Evolutionary conservation across 2,329 filamentous ascomycete genomes (phyloP).

Genomic region (Septoria petroselini): DNA sequence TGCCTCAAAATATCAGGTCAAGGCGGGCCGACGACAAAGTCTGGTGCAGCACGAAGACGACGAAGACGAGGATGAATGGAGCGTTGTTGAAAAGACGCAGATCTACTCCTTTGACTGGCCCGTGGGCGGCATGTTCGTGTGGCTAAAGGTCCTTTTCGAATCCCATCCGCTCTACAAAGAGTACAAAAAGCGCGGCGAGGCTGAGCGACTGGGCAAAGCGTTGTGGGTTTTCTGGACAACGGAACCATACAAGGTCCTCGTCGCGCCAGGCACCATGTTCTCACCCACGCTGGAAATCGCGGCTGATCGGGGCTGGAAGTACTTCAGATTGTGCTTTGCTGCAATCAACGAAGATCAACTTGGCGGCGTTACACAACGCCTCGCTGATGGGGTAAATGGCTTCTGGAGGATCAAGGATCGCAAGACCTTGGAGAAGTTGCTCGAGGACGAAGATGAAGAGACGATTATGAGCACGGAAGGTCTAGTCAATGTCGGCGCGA

Average conservation of each 20-base stretch:
- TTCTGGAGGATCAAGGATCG: constrained; percentile 76
- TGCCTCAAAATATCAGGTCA: constrained; percentile 62
- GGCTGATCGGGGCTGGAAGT: constrained; percentile 63
- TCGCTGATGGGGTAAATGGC: constrained; percentile 64
- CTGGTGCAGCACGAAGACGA: constrained; percentile 30
- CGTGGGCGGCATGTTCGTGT: constrained; percentile 87
- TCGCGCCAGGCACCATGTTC: constrained; percentile 71
- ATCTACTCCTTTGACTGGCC: constrained; percentile 78
- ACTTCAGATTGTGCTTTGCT: constrained; percentile 78
- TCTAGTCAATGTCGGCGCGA: constrained; percentile 9
- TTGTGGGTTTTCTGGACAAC: constrained; percentile 70
- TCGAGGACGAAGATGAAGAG: constrained; percentile 43
- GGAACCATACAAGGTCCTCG: constrained; percentile 67
- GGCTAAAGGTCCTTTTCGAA: constrained; percentile 70
- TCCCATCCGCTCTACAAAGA: constrained; percentile 65
- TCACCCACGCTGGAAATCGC: constrained; percentile 61
- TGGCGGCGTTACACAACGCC: constrained; percentile 57
- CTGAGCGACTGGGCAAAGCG: constrained; percentile 57
- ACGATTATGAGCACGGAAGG: constrained; percentile 6
- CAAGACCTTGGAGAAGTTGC: constrained; percentile 62
- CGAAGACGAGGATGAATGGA: constrained; percentile 60
- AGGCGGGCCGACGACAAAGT: constrained; percentile 53
- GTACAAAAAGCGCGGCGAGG: constrained; percentile 41
- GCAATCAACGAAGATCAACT: constrained; percentile 73
- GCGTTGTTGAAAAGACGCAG: constrained; percentile 68